Evolutionary conservation across 2,329 filamentous ascomycete species (phyloP).

Genomic region (Fusarium cyanostomum): DNA sequence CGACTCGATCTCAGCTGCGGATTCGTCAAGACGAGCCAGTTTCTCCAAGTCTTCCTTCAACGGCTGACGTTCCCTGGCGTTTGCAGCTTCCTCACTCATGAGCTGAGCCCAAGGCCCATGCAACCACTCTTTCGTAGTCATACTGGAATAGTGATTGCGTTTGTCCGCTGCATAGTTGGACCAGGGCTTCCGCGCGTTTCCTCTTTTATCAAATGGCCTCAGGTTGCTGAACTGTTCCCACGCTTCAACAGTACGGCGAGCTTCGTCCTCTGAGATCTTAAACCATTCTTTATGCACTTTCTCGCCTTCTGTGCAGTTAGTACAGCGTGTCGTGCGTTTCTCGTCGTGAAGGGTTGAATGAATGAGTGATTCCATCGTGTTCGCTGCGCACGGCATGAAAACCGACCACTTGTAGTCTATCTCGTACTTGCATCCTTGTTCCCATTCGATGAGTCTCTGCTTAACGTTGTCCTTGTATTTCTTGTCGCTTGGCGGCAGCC

Average conservation of each 20-base stretch:
- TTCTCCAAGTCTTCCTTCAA: background rate
- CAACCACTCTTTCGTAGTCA: constrained; percentile 4
- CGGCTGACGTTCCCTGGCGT: background rate
- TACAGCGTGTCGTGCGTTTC: background rate
- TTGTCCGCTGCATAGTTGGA: background rate
- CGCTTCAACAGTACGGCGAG: background rate
- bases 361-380: constrained; percentile 2
- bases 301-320: background rate
- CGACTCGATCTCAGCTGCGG: too few relatives aligned
- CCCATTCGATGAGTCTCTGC: background rate
- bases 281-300: constrained; percentile 24
- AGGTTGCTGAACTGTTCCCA: constrained; percentile 11
- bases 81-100: background rate
- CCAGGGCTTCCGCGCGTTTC: background rate
- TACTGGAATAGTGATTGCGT: background rate
- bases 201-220: background rate
- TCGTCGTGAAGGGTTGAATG: constrained; percentile 2
- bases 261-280: background rate
- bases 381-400: background rate
- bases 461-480: accelerated
- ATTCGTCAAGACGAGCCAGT: background rate
- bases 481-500: background rate
- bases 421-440: background rate
- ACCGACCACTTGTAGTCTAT: background rate
- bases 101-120: background rate